Evolutionary conservation across 2,329 filamentous ascomycete species (phyloP).

Genomic region (Pseudogymnoascus sp.): DNA sequence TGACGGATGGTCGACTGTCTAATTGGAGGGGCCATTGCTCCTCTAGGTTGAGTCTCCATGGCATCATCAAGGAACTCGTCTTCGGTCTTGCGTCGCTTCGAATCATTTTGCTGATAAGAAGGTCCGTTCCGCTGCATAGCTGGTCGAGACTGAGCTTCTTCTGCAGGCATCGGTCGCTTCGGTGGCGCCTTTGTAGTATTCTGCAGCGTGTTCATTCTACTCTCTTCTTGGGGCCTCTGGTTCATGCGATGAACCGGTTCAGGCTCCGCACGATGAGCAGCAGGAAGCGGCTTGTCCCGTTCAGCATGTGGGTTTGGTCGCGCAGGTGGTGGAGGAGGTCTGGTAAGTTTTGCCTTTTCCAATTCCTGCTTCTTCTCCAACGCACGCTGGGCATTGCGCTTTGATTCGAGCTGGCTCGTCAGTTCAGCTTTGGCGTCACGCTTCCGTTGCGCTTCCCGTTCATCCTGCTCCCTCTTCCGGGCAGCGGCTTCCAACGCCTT

Average conservation of each 20-base stretch:
- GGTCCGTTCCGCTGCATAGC: conserved; percentile 48
- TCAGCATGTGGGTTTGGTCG: conserved; percentile 44
- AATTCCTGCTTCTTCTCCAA: conserved; percentile 45
- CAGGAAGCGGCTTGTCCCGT: conserved; percentile 27
- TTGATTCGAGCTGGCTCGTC: conserved; percentile 48
- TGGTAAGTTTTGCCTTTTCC: conserved; percentile 58
- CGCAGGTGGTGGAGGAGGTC: conserved; percentile 52
- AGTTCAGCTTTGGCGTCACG: conserved; percentile 74
- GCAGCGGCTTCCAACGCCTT: conserved; percentile 70
- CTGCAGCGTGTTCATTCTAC: conserved; percentile 54
- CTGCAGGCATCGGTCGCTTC: conserved; percentile 62
- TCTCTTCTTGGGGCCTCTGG: conserved; percentile 49
- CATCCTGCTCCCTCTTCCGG: conserved; percentile 78
- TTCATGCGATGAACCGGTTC: conserved; percentile 51
- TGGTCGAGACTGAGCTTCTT: conserved; percentile 39
- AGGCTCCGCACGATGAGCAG: conserved; percentile 22
- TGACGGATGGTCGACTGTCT: conserved; percentile 63
- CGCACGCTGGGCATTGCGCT: conserved; percentile 56
- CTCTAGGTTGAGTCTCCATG: conserved; percentile 50
- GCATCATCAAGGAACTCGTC: conserved; percentile 60
- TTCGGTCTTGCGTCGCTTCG: conserved; percentile 72
- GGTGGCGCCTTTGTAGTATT: conserved; percentile 62
- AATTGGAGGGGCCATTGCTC: conserved; percentile 75
- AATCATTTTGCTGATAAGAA: conserved; percentile 56
- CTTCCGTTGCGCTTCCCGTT: conserved; percentile 69